A percentile compares a stretch with the other conserved stretches of the same genome.
These are phyloP conservation scores for Chrysosporium queenslandicum DNA, from an alignment of 2,329 filamentous ascomycete species.

Conservation along the genomic window DNA sequence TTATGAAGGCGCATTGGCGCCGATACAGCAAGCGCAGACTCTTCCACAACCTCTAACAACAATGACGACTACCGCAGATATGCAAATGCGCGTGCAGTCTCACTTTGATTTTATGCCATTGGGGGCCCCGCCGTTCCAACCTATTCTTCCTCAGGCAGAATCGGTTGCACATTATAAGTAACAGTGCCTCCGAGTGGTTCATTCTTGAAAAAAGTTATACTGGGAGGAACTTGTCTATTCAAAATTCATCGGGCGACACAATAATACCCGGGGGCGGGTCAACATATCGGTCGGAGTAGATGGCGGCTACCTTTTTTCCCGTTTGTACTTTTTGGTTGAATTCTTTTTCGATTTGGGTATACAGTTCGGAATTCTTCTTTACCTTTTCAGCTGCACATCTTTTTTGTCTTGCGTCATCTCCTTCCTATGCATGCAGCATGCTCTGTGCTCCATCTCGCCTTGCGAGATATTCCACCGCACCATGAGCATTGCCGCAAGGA, in stretches of 20 bases:
- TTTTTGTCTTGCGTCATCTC: background rate
- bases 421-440: background rate
- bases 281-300: background rate
- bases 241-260: slow-evolving; percentile 4
- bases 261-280: slow-evolving; percentile 1
- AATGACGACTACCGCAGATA: background rate
- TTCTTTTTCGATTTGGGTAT: background rate
- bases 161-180: slow-evolving; percentile 6
- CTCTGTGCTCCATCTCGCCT: background rate
- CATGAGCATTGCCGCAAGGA: no score
- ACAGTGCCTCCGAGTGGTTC: background rate
- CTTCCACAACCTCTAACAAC: slow-evolving; percentile 1
- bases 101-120: slow-evolving; percentile 9
- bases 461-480: no score
- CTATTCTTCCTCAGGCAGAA: background rate
- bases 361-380: slow-evolving; percentile 1
- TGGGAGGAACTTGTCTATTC: slow-evolving; percentile 8
- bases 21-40: background rate
- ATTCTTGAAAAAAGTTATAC: background rate
- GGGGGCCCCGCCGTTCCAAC: slow-evolving; percentile 2
- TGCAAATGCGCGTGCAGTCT: slow-evolving; percentile 2
- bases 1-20: background rate
- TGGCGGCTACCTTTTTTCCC: slow-evolving; percentile 1
- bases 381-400: background rate
- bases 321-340: background rate